phyloP scores from a whole-genome alignment of 2,329 filamentous ascomycete species.

The Corynespora cassiicola region DNA sequence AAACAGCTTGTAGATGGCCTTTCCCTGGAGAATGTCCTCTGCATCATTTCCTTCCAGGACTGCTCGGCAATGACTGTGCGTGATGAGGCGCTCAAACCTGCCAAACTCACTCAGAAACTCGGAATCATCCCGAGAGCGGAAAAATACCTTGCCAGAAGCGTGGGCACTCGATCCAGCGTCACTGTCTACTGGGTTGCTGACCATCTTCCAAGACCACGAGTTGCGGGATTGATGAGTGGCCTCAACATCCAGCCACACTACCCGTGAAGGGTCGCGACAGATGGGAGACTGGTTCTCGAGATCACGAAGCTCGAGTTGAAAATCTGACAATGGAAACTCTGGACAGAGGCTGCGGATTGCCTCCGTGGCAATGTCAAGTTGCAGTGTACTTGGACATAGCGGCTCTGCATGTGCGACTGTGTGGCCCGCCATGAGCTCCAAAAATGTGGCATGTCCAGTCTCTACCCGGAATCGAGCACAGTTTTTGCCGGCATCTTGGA shows the following conservation, averaged over 20 bases:
- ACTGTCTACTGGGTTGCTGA: conserved; percentile 16
- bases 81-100: conserved; percentile 42
- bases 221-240: conserved; percentile 12
- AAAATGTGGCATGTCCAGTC: conserved; percentile 43
- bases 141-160: conserved; percentile 30
- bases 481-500: conserved; percentile 12
- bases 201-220: conserved; percentile 39
- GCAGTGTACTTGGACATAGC: conserved; percentile 47
- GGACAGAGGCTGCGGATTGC: conserved; percentile 39
- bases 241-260: conserved; percentile 36
- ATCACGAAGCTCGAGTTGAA: conserved; percentile 24
- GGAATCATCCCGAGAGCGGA: conserved; percentile 21
- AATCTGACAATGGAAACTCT: conserved; percentile 8
- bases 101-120: conserved; percentile 28
- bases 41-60: conserved; percentile 33
- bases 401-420: conserved; percentile 48
- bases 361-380: conserved; percentile 45
- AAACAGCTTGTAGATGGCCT: conserved; percentile 49
- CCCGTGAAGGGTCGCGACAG: conserved; percentile 39
- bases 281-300: conserved; percentile 22
- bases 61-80: conserved; percentile 29
- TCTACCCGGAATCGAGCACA: conserved; percentile 52
- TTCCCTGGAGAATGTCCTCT: conserved; percentile 43
- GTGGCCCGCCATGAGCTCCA: conserved; percentile 45
- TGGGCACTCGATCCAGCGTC: conserved; percentile 19